Evolutionary conservation across 306 rosid species (phyloP).

Genomic region (Quercus aquifolioides): DNA sequence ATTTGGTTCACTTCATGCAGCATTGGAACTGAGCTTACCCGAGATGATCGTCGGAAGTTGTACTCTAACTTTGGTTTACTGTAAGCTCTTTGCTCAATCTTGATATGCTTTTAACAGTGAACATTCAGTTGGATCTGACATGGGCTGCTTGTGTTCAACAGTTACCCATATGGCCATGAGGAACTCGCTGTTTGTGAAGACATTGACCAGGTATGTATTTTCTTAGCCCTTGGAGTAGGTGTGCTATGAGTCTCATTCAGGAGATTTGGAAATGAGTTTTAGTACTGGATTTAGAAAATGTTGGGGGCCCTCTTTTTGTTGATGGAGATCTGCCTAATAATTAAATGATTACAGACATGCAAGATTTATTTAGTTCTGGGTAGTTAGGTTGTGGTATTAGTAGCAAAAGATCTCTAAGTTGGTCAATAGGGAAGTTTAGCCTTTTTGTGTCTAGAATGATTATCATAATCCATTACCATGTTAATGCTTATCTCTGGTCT

Average conservation of each 20-base stretch:
- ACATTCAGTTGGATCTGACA: neutral
- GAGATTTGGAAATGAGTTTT: neutral
- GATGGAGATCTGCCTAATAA: neutral
- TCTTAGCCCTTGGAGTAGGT: neutral
- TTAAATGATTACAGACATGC: neutral
- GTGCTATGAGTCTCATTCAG: neutral
- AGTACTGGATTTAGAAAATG: neutral
- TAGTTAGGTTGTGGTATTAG: neutral
- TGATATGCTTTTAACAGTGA: neutral
- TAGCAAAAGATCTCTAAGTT: neutral
- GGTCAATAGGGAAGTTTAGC: neutral
- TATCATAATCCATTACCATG: neutral
- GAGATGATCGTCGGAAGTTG: slow-evolving; percentile 89
- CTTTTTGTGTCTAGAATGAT: neutral
- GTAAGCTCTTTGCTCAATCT: slow-evolving; percentile 48
- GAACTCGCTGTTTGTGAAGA: slow-evolving; percentile 95
- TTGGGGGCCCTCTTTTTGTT: neutral
- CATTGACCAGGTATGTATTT: slow-evolving; percentile 80
- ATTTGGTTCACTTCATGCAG: slow-evolving; percentile 40
- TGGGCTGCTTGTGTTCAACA: slow-evolving; percentile 29
- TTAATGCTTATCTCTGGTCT: neutral
- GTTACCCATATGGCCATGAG: slow-evolving; percentile 95
- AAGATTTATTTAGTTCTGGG: neutral
- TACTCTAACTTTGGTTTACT: slow-evolving; percentile 93
- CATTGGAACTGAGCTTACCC: slow-evolving; percentile 97